Conservation (phyloP, 108 stramenopile genomes). For the Aurantiochytrium sp. region DNA sequence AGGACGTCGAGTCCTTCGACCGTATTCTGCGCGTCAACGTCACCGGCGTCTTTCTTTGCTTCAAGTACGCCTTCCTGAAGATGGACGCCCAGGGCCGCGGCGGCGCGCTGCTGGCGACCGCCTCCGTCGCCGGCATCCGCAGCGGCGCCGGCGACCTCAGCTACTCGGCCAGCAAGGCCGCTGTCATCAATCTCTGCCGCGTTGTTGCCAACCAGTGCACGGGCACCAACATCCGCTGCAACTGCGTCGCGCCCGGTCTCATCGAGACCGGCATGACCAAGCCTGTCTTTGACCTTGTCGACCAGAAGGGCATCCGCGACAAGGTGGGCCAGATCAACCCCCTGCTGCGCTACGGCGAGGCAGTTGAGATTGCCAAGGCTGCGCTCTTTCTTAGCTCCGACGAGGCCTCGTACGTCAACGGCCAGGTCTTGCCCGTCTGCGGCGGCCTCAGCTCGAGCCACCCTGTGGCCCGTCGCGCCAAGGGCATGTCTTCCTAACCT, state of each 20-base stretch:
- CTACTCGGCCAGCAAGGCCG: slow-evolving; percentile 26
- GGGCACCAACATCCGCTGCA: slow-evolving; percentile 26
- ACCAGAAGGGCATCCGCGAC: not conserved
- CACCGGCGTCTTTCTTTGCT: not conserved
- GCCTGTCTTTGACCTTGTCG: not conserved
- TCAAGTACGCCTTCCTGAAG: slow-evolving; percentile 12
- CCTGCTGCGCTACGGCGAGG: not conserved
- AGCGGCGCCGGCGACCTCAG: slow-evolving; percentile 5
- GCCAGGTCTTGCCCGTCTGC: slow-evolving; percentile 9
- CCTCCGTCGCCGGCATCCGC: not conserved
- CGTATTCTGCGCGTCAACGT: not conserved
- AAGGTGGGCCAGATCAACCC: slow-evolving; percentile 28
- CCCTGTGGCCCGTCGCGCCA: not conserved
- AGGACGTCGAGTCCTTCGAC: not conserved
- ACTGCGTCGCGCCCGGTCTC: not conserved
- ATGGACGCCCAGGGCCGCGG: slow-evolving; percentile 6
- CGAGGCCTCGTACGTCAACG: slow-evolving; percentile 7
- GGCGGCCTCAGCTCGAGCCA: not conserved
- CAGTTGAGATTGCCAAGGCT: not conserved
- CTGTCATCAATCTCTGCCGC: slow-evolving; percentile 16
- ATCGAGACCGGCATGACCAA: slow-evolving; percentile 24
- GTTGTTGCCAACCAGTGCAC: not conserved
- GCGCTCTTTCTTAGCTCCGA: not conserved
- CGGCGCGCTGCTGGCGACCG: not conserved
- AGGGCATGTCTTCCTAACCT: not conserved